phyloP scores from a whole-genome alignment of 352 stramenopile species.

The Albugo candida region DNA sequence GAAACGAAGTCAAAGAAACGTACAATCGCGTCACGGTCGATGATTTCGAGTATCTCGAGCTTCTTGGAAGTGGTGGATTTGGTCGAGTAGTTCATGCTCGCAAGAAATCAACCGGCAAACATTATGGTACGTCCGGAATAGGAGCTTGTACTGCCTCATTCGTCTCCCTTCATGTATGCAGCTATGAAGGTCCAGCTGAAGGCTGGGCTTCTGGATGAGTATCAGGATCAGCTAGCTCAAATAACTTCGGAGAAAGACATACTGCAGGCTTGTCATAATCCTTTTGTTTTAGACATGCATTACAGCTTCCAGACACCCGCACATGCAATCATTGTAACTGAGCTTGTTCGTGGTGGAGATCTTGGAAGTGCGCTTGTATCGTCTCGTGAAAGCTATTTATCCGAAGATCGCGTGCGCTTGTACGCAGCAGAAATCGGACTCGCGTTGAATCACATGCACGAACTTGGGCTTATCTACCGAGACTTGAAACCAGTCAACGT shows the following conservation, averaged over 20 bases:
- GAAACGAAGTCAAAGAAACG: constrained; percentile 64
- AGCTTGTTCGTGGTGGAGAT: constrained; percentile 66
- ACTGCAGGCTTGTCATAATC: constrained; percentile 72
- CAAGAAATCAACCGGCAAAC: constrained; percentile 79
- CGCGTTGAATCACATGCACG: constrained; percentile 75
- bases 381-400: constrained; percentile 46
- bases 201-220: constrained; percentile 67
- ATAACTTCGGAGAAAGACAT: constrained; percentile 82
- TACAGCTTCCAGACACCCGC: constrained; percentile 79
- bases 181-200: constrained; percentile 87
- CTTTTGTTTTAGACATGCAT: constrained; percentile 79
- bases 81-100: constrained; percentile 76
- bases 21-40: constrained; percentile 77
- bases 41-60: constrained; percentile 68
- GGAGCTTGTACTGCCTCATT: background rate
- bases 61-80: constrained; percentile 81
- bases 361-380: constrained; percentile 54
- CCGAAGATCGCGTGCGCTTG: constrained; percentile 49
- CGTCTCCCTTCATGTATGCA: constrained; percentile 5
- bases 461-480: constrained; percentile 70
- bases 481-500: constrained; percentile 83
- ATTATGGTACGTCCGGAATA: constrained; percentile 38
- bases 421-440: constrained; percentile 75
- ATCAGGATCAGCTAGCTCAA: constrained; percentile 62
- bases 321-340: constrained; percentile 76